Base-by-base conservation (phyloP, 2,329 filamentous ascomycete species). In the Fusarium sp. region DNA sequence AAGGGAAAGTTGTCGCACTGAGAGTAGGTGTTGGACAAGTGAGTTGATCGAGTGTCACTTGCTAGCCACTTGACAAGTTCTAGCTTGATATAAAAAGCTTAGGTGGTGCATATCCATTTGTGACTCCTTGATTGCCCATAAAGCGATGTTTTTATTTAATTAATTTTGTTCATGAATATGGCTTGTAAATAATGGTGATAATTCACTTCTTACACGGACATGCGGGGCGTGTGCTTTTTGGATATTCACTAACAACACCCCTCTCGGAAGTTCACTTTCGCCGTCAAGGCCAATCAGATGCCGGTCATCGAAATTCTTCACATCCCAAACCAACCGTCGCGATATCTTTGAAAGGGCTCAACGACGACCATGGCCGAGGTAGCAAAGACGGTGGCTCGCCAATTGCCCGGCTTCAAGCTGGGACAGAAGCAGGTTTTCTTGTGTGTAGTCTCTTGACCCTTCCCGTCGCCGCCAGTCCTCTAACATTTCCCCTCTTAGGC, bases 401-500 rank as follows among this genome's bases (percentile, higher is more conserved):
- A 80, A 74, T 77, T 79, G 65, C 82, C 83, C 54, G 77, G 76
- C 71, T 86, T 86, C 71, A 83, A 76, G 71, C 76, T 88, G 57
- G 88, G 88, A 32, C 77, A 78, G 64, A 89, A 88, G 77, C 80
- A 87, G 73, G 78, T 90, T 46, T 90, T 83, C 68, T 78, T 90
- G 88, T 89, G 77, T 70, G 86, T 79, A 3, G 14, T 40, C 32
- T 44, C 27, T 25, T 42, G 10, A 25, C 11, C 27, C n/a, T 10
- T 25, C n/a, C 46, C 20, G 27, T 9, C 8, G 3, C 18, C 59
- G 12, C 63, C 67, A 53, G 67, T 16, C 61, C 51, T 58, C 59
- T 63, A 22, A 65, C 27, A 34, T 51, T 52, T 18, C 44, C 45
- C 25, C 15, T 53, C 54, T 18, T 27, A 97, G 95, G 65, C 95